Conservation (phyloP, 2,329 filamentous ascomycete genomes). For the Clarireedia paspali region DNA sequence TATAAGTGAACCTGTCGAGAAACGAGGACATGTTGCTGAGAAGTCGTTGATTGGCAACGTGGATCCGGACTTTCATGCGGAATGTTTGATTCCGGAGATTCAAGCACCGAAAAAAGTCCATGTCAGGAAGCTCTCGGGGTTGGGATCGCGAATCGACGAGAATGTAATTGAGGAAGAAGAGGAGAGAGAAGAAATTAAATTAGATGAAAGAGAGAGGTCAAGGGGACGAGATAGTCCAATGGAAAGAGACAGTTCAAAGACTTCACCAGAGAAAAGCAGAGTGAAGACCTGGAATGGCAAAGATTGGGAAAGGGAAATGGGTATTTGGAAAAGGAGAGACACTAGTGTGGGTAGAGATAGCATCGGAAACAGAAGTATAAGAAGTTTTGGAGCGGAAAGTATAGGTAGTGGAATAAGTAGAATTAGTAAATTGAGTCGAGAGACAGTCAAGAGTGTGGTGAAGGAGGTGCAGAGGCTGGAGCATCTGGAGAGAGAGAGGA, state of each 20-base stretch:
- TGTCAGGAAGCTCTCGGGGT: background rate
- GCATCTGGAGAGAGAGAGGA: conserved; percentile 9
- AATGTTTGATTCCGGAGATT: conserved; percentile 17
- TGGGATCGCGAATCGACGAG: background rate
- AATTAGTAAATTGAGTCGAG: background rate
- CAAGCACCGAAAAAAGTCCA: background rate
- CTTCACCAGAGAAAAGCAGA: conserved; percentile 6
- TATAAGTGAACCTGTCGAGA: no score
- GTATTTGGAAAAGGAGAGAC: conserved; percentile 6
- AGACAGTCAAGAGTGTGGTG: conserved; percentile 2
- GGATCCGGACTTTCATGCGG: conserved; percentile 24
- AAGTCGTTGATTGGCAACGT: conserved; percentile 16
- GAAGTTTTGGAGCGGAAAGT: background rate
- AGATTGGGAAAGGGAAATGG: conserved; percentile 23
- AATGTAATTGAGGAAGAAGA: conserved; percentile 3
- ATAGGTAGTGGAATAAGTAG: background rate
- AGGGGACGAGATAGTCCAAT: no score
- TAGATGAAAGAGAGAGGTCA: background rate
- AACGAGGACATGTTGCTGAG: background rate
- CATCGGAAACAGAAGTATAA: background rate
- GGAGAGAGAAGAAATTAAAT: background rate
- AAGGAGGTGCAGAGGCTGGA: conserved; percentile 7
- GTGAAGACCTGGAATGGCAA: conserved; percentile 25
- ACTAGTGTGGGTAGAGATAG: conserved; percentile 3
- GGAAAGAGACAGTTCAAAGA: no score